Base-by-base conservation (phyloP, 2,329 filamentous ascomycete species). In the Fusarium pseudoanthophilum region DNA sequence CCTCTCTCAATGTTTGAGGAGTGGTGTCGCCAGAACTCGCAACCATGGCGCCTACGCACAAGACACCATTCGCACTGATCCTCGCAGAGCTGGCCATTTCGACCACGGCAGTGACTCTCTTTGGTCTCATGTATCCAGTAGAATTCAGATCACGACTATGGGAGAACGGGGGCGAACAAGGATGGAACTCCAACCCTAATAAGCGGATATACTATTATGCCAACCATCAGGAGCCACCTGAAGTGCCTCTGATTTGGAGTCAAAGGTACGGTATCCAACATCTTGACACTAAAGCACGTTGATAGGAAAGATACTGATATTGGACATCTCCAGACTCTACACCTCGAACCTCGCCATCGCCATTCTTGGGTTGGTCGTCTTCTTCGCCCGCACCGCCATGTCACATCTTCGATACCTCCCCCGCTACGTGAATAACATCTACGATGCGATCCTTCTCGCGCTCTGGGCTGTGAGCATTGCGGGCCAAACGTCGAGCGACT, bases 181-280 rank as follows among this genome's bases (percentile, higher is more conserved):
- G 77, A 20, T 81, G 76, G 75, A 80, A 76, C 66, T 81, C 78
- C 40, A 78, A 79, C 40, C 79, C 78, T 7, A 77, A 76, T 7
- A 36, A 73, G 42, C 65, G 78, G 45, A 78, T 79, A 11, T 80
- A 79, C 63, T 79, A 70, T 55, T 80, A 79, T 24, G 78, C 79
- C 34, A 79, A 80, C 71, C 69, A 78, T 32, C 67, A 69, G n/a
- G 77, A 79, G 42, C 76, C 73, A 21, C 78, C 79, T 11, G 71
- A 76, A 45, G 71, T 80, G 5, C 77, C 79, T 6, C 42, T 75
- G 15, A 73, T 79, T 24, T 80, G 79, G 77, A 74, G 72, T 5
- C 71, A 79, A 48, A 77, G 70, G 79, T 80, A 64, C 18, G 18
- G 14, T 16, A 13, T 11, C 11, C n/a, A 14, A 26, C 13, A 14